Evolutionary conservation across 345 rosid species (phyloP).

Genomic region (Gossypium longicalyx): DNA sequence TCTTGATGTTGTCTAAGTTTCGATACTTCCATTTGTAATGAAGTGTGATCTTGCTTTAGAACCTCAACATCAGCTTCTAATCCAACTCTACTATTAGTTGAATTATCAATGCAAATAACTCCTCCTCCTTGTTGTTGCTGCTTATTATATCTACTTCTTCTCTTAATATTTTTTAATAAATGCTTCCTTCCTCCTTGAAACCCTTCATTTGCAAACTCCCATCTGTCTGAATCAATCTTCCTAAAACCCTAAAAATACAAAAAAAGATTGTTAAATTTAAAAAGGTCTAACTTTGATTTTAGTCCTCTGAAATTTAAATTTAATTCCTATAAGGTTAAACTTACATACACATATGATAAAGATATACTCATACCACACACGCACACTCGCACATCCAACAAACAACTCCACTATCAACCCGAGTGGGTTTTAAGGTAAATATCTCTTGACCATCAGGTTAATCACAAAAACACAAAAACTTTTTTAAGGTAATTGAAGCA

Average conservation of each 20-base stretch:
- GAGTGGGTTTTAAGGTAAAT: too few relatives aligned
- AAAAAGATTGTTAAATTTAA: not conserved
- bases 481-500: too few relatives aligned
- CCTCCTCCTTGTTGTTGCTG: conserved; percentile 12
- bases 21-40: conserved; percentile 38
- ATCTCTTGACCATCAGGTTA: too few relatives aligned
- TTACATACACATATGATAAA: too few relatives aligned
- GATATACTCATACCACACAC: too few relatives aligned
- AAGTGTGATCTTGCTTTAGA: conserved; percentile 37
- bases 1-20: conserved; percentile 41
- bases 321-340: too few relatives aligned
- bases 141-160: conserved; percentile 42
- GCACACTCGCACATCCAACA: too few relatives aligned
- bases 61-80: conserved; percentile 34
- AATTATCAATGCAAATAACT: not conserved
- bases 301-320: not conserved
- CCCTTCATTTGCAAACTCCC: conserved; percentile 61
- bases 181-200: conserved; percentile 56
- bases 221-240: conserved; percentile 55
- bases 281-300: not conserved
- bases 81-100: not conserved
- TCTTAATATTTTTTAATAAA: conserved; percentile 54
- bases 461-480: too few relatives aligned
- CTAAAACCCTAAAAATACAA: conserved; percentile 45
- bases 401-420: too few relatives aligned